Conservation (phyloP, 2,329 filamentous ascomycete genomes). For the Tolypocladium capitatum region DNA sequence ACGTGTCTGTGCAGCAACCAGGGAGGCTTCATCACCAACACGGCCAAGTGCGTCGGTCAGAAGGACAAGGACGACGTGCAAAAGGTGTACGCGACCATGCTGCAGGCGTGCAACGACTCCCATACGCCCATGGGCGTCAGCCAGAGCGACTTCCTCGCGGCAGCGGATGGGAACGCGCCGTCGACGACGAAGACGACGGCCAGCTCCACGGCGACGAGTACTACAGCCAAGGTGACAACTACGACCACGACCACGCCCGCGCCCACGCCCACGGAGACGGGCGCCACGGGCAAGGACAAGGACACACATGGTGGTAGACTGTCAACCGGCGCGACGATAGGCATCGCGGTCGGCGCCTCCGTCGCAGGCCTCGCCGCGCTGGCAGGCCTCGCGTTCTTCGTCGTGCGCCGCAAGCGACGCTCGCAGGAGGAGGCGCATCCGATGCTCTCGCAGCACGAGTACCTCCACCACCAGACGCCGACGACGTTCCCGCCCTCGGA, state of each 20-base stretch:
- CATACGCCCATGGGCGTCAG: constrained; percentile 28
- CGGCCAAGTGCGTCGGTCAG: constrained; percentile 32
- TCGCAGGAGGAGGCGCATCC: constrained; percentile 15
- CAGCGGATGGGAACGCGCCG: constrained; percentile 2
- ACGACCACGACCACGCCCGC: constrained; percentile 2
- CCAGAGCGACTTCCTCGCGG: constrained; percentile 25
- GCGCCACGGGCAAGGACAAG: background rate
- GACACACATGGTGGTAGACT: constrained; percentile 13
- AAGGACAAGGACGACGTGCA: constrained; percentile 20
- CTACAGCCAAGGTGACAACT: background rate
- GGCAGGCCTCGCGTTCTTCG: constrained; percentile 10
- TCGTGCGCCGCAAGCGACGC: constrained; percentile 14
- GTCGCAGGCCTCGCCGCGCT: constrained; percentile 15
- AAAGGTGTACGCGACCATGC: constrained; percentile 30
- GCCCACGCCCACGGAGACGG: background rate
- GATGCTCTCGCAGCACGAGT: constrained; percentile 13
- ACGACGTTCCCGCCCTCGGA: constrained; percentile 10
- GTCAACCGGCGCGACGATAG: constrained; percentile 23
- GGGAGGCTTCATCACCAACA: constrained; percentile 32
- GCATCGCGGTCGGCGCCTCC: constrained; percentile 25
- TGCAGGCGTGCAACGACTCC: constrained; percentile 28
- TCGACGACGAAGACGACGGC: background rate
- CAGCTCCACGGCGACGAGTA: too few relatives aligned
- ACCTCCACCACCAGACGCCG: constrained; percentile 6
- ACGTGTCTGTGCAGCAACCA: constrained; percentile 35